A percentile compares a stretch with the other conserved stretches of the same genome.
Conservation (phyloP, 75 land plant species). For the Azolla pinnata region DNA sequence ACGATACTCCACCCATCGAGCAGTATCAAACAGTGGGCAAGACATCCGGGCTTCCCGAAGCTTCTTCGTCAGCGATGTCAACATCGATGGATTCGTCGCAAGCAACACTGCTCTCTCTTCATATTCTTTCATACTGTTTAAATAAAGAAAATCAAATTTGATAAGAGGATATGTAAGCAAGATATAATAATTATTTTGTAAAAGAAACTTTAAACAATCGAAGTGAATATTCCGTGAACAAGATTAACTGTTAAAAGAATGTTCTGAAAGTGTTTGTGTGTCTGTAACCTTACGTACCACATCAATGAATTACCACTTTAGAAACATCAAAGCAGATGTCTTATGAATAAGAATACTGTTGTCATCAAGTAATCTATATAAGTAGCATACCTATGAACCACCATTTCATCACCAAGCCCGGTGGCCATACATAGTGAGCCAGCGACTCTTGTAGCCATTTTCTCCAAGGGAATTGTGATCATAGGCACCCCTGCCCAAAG, state of each 20-base stretch:
- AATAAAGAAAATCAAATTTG: not conserved
- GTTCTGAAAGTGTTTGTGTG: too few species aligned
- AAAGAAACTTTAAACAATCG: too few species aligned
- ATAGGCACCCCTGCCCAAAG: slow-evolving; percentile 98
- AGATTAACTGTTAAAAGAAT: too few species aligned
- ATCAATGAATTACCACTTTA: too few species aligned
- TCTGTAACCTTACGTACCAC: too few species aligned
- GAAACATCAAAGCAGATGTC: not conserved
- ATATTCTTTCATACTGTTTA: slow-evolving; percentile 80
- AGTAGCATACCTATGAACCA: slow-evolving; percentile 67
- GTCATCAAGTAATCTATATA: not conserved
- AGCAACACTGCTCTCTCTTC: slow-evolving; percentile 81
- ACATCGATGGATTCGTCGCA: slow-evolving; percentile 49
- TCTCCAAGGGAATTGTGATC: slow-evolving; percentile 87
- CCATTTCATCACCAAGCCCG: slow-evolving; percentile 94
- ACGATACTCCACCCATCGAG: slow-evolving; percentile 67
- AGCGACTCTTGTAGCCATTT: slow-evolving; percentile 98
- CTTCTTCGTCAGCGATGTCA: slow-evolving; percentile 48
- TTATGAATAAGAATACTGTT: not conserved
- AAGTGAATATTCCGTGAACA: too few species aligned
- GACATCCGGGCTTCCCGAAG: slow-evolving; percentile 68
- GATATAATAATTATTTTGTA: too few species aligned
- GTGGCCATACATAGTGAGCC: slow-evolving; percentile 90
- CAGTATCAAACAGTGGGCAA: slow-evolving; percentile 88
- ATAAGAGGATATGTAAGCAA: too few species aligned